Percentiles rank a stretch among this genome's conserved stretches.
Conservation (phyloP, 78 protist genomes). For the Bigelowiella natans region DNA sequence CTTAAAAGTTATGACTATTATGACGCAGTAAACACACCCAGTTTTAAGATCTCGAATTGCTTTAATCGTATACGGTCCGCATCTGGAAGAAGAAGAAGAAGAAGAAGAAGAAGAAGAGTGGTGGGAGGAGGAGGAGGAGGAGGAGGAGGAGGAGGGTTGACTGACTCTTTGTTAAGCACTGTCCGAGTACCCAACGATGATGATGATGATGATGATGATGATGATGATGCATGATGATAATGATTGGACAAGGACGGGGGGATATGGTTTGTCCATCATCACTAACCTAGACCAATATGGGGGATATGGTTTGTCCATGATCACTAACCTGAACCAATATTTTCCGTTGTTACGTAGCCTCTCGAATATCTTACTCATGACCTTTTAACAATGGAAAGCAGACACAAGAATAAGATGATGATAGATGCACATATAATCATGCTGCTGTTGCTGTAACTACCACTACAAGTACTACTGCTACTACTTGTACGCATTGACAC, state of each 20-base stretch:
- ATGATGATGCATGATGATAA: no score
- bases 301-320: neutral
- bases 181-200: no score
- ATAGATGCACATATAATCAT: neutral
- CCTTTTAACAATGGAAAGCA: neutral
- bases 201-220: no score
- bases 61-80: neutral
- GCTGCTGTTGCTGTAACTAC: neutral
- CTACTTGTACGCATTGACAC: neutral
- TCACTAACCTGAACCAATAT: neutral
- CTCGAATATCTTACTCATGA: neutral
- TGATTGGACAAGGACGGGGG: no score
- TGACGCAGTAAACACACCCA: no score
- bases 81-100: neutral
- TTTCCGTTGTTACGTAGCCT: neutral
- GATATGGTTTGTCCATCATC: no score
- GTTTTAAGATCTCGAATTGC: neutral
- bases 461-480: neutral
- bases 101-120: no score
- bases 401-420: neutral
- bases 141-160: no score
- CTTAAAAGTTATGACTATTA: no score
- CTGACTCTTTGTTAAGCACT: no score
- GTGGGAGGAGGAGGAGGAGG: no score
- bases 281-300: neutral